phyloP scores from a whole-genome alignment of 148 eudicot species.

The Drosera capensis region DNA sequence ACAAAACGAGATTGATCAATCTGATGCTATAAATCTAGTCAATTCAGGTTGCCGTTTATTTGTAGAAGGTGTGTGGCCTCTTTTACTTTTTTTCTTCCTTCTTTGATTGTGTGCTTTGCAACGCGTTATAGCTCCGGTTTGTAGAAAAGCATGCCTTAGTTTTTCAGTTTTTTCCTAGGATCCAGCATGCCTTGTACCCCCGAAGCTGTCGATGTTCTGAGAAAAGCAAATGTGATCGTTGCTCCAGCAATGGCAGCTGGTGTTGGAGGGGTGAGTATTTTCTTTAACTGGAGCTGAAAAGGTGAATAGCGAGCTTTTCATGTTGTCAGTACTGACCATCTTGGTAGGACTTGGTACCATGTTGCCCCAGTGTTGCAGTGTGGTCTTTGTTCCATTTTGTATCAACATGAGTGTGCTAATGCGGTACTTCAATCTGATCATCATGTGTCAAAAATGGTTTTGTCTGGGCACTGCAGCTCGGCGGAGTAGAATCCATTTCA shows the following conservation, averaged over 20 bases:
- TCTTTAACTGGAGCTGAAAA: no score
- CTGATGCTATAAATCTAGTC: slow-evolving; percentile 87
- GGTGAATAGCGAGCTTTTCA: no score
- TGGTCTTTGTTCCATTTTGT: no score
- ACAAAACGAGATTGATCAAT: slow-evolving; percentile 86
- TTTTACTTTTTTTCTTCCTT: background rate
- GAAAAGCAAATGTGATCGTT: slow-evolving; percentile 76
- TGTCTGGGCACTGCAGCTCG: no score
- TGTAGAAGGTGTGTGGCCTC: slow-evolving; percentile 71
- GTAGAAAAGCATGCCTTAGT: background rate
- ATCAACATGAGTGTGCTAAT: no score
- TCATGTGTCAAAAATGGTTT: no score
- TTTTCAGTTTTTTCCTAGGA: slow-evolving; percentile 28
- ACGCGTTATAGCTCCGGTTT: background rate
- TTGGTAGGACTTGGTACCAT: no score
- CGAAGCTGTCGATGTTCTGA: slow-evolving; percentile 82
- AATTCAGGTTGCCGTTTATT: slow-evolving; percentile 85
- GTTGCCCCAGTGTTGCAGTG: no score
- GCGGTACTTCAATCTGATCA: no score
- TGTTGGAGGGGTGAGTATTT: slow-evolving; percentile 73
- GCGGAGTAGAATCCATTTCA: background rate
- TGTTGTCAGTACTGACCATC: no score
- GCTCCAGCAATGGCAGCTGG: slow-evolving; percentile 99
- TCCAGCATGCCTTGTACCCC: slow-evolving; percentile 93
- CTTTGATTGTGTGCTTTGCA: no score